These are phyloP conservation scores for Fraxinus quadrangulata DNA, from an alignment of 257 asterid genomes.

Conservation along the genomic window DNA sequence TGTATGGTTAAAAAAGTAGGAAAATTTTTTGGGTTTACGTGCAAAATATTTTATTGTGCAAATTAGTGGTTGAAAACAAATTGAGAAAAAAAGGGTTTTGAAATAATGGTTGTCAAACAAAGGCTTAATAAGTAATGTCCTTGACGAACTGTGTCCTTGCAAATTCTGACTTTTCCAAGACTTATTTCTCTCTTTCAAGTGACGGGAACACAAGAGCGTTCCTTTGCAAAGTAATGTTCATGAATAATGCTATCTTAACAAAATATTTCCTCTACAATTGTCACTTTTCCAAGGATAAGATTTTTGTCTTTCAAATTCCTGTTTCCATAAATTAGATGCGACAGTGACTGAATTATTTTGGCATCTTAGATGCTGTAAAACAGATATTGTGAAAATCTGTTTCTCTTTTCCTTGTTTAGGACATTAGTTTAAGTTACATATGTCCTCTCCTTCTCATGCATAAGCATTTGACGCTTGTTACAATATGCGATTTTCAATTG, in stretches of 20 bases:
- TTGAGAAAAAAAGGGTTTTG: no score
- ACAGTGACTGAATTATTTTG: not conserved
- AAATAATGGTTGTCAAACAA: no score
- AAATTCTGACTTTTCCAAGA: not conserved
- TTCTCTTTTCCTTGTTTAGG: not conserved
- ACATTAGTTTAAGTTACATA: not conserved
- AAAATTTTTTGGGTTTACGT: no score
- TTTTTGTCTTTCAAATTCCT: not conserved
- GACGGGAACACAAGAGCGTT: not conserved
- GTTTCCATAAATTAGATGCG: not conserved
- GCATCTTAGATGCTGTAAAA: not conserved
- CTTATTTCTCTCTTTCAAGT: not conserved
- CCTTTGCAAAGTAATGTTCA: not conserved
- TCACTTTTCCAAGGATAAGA: not conserved
- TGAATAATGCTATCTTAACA: not conserved
- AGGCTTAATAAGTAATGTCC: not conserved
- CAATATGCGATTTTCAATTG: not conserved
- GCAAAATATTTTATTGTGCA: no score
- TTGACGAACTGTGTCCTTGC: no score
- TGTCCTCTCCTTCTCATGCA: not conserved
- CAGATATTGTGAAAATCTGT: not conserved
- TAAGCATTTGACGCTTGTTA: not conserved
- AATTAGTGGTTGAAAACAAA: no score
- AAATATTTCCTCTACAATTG: not conserved
- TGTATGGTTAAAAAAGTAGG: no score